These are phyloP conservation scores for Zasmidium angulare DNA, from an alignment of 2,329 filamentous ascomycete species.

Conservation along the genomic window DNA sequence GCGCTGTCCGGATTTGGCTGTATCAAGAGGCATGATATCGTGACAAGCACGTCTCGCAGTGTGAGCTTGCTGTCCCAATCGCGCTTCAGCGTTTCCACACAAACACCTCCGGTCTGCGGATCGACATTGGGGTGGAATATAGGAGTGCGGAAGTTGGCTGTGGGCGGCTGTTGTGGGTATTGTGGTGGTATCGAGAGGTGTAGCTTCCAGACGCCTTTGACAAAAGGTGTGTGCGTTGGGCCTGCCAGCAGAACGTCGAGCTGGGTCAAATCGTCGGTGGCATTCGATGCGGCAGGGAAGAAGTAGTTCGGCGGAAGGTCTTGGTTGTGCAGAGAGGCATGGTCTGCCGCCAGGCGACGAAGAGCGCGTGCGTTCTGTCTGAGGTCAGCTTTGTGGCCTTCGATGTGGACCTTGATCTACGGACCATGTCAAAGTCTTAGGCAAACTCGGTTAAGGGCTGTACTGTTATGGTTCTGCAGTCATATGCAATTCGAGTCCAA, in stretches of 20 bases:
- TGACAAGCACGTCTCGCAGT: constrained; percentile 58
- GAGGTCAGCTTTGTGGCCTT: neutral
- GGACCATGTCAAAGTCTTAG: constrained; percentile 8
- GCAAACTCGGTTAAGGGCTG: neutral
- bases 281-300: constrained; percentile 44
- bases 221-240: constrained; percentile 60
- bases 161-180: constrained; percentile 55
- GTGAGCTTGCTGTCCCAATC: constrained; percentile 62
- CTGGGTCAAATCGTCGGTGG: constrained; percentile 56
- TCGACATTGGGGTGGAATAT: constrained; percentile 68
- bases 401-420: neutral
- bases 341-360: constrained; percentile 61
- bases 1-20: constrained; percentile 65
- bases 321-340: constrained; percentile 55
- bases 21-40: constrained; percentile 63
- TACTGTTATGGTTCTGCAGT: neutral
- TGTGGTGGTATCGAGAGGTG: constrained; percentile 59
- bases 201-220: constrained; percentile 58
- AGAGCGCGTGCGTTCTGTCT: constrained; percentile 51
- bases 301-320: constrained; percentile 63
- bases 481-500: constrained; percentile 6
- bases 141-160: constrained; percentile 59
- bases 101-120: constrained; percentile 60
- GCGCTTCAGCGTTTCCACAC: constrained; percentile 64
- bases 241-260: constrained; percentile 60